Percentiles rank a stretch among this genome's conserved stretches.
These are phyloP conservation scores for Murraya koenigii DNA, from an alignment of 345 rosid species.

Conservation along the genomic window DNA sequence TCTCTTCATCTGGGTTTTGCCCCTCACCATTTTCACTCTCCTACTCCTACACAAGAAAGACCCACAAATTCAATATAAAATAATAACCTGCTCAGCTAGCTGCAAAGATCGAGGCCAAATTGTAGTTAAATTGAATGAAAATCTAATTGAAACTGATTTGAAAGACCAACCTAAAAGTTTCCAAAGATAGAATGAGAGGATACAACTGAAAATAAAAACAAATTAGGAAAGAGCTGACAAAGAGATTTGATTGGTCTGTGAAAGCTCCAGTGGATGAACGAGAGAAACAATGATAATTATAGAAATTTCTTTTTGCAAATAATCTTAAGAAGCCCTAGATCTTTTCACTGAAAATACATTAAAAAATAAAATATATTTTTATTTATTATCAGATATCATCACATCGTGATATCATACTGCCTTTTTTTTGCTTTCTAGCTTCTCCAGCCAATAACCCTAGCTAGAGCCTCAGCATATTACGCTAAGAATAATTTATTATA, in stretches of 20 bases:
- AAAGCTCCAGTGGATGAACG: slow-evolving; percentile 11
- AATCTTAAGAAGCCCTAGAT: slow-evolving; percentile 49
- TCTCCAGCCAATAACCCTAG: slow-evolving; percentile 28
- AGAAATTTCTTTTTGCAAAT: not conserved
- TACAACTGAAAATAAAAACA: slow-evolving; percentile 1
- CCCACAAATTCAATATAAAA: not conserved
- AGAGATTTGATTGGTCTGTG: not conserved
- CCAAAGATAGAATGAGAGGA: slow-evolving; percentile 27
- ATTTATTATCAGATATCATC: not conserved
- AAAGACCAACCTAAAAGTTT: slow-evolving; percentile 11
- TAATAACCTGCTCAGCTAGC: not conserved
- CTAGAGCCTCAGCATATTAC: not conserved
- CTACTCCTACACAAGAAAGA: not conserved
- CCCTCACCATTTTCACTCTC: slow-evolving; percentile 59
- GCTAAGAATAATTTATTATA: not conserved
- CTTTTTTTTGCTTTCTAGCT: slow-evolving; percentile 12
- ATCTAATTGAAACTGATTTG: not conserved
- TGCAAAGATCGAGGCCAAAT: not conserved
- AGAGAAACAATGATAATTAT: slow-evolving; percentile 11
- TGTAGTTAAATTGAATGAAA: not conserved
- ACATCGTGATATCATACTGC: not conserved
- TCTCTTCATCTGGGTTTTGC: slow-evolving; percentile 89
- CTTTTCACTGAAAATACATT: slow-evolving; percentile 9
- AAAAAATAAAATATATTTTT: not conserved
- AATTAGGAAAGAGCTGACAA: slow-evolving; percentile 22